Conservation (phyloP, 2,329 filamentous ascomycete genomes). For the Aureobasidium leucospermi region DNA sequence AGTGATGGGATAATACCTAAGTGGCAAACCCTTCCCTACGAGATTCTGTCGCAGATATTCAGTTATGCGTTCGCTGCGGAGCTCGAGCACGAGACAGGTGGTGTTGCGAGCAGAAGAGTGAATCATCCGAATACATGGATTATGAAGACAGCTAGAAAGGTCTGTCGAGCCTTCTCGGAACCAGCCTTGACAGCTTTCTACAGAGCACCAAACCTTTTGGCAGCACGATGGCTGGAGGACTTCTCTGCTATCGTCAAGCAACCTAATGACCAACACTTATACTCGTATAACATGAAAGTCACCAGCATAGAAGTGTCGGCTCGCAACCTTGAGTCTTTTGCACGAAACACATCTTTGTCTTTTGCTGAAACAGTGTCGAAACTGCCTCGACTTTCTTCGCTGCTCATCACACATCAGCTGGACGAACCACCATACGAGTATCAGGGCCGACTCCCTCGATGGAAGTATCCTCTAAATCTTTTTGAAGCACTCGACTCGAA, state of each 20-base stretch:
- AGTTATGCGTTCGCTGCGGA: constrained; percentile 22
- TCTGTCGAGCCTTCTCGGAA: constrained; percentile 27
- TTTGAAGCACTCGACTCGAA: constrained; percentile 55
- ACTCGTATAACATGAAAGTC: constrained; percentile 65
- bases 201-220: constrained; percentile 24
- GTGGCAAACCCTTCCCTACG: constrained; percentile 29
- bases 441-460: constrained; percentile 43
- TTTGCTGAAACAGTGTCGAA: constrained; percentile 53
- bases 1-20: constrained; percentile 27
- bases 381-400: constrained; percentile 58
- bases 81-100: constrained; percentile 7
- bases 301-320: constrained; percentile 64
- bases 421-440: constrained; percentile 63
- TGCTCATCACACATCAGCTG: constrained; percentile 64
- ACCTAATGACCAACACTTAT: constrained; percentile 22
- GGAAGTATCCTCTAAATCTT: constrained; percentile 61
- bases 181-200: constrained; percentile 33
- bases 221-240: constrained; percentile 24
- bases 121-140: constrained; percentile 23
- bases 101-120: constrained; percentile 3
- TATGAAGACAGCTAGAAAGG: constrained; percentile 24
- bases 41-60: constrained; percentile 29
- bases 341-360: constrained; percentile 36
- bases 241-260: constrained; percentile 25
- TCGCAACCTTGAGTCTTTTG: constrained; percentile 6